A percentile compares a stretch with the other conserved stretches of the same genome.
Conservation (phyloP, 805 yeast species). For the Metschnikowia rubicola region DNA sequence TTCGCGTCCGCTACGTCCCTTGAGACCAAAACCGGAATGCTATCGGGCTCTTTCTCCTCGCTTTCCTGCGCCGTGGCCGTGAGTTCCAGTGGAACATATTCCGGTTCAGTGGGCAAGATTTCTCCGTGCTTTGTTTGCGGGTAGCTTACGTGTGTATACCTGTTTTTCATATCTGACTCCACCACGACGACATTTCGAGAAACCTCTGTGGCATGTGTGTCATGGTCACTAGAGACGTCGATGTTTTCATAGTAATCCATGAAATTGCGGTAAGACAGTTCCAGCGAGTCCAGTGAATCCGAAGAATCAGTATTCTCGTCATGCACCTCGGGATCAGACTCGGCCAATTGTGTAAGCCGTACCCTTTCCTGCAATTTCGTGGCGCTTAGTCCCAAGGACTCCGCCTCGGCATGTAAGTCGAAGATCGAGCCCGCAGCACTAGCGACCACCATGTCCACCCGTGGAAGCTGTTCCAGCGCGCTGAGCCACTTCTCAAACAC, state of each 20-base stretch:
- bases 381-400: conserved; percentile 29
- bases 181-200: conserved; percentile 6
- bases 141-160: neutral
- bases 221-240: conserved; percentile 22
- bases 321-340: conserved; percentile 12
- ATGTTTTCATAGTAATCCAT: conserved; percentile 25
- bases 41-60: neutral
- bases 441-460: conserved; percentile 44
- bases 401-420: conserved; percentile 35
- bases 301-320: conserved; percentile 9
- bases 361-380: conserved; percentile 16
- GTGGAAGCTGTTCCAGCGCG: conserved; percentile 35
- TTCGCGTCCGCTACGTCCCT: conserved; percentile 17
- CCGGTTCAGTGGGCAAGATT: conserved; percentile 5
- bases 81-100: neutral
- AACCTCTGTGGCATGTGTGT: conserved; percentile 14
- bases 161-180: neutral
- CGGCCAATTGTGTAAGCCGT: conserved; percentile 7
- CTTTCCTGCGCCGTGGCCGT: neutral
- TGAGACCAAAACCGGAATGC: neutral
- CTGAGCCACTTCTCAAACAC: conserved; percentile 34
- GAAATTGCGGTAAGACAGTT: conserved; percentile 15
- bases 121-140: neutral
- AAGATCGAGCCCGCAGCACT: conserved; percentile 44
- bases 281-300: conserved; percentile 13